phyloP scores from a whole-genome alignment of 2,329 filamentous ascomycete genomes.

The Myriosclerotinia scirpicola region DNA sequence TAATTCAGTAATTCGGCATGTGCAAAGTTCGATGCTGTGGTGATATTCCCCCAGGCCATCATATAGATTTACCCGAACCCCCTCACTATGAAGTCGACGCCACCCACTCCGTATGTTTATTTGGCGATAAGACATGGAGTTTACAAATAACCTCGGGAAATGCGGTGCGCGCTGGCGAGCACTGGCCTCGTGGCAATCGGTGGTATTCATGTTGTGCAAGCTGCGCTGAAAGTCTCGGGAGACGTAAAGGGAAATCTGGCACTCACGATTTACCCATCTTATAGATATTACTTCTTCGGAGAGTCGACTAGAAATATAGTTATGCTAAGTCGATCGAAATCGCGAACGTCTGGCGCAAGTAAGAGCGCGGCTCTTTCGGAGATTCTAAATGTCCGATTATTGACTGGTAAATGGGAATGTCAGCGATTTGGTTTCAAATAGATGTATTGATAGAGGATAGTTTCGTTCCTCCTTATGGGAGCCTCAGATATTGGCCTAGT shows the following conservation, averaged over 20 bases:
- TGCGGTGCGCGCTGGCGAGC: conserved; percentile 11
- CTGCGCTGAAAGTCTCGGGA: conserved; percentile 13
- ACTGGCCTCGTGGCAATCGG: conserved; percentile 17
- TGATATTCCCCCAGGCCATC: not conserved
- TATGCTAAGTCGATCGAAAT: conserved; percentile 6
- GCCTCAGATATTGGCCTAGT: not conserved
- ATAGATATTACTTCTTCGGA: conserved; percentile 1
- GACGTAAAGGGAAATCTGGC: conserved; percentile 11
- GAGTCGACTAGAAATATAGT: not conserved
- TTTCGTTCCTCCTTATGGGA: not conserved
- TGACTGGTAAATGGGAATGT: not conserved
- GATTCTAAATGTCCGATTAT: conserved; percentile 4
- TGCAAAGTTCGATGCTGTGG: not conserved
- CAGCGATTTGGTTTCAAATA: conserved; percentile 11
- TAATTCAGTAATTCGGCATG: not conserved
- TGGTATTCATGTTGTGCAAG: conserved; percentile 10
- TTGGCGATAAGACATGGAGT: conserved; percentile 1
- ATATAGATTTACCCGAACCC: not conserved
- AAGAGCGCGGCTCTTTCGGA: conserved; percentile 21
- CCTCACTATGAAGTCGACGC: not conserved
- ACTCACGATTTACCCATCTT: conserved; percentile 28
- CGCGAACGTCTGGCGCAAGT: conserved; percentile 12
- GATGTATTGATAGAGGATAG: not conserved
- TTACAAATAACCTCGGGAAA: conserved; percentile 1
- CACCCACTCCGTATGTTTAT: not conserved